Conservation (phyloP, 805 yeast genomes). For the Candida qinlingensis region DNA sequence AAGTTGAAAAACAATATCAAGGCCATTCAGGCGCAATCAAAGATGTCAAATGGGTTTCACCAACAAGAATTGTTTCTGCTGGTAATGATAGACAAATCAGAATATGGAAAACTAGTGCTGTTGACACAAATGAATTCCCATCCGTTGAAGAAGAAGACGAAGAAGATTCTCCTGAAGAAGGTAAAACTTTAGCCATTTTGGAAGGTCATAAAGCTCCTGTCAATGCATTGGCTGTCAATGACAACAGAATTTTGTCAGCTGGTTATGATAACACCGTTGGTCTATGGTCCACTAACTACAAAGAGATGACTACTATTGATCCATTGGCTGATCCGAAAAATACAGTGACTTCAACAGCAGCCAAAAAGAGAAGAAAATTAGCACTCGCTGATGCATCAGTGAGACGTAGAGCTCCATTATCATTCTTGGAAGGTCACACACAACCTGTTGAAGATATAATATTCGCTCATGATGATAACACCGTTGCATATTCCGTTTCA, state of each 20-base stretch:
- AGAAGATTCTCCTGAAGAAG: conserved; percentile 51
- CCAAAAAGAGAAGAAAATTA: conserved; percentile 82
- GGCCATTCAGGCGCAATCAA: conserved; percentile 90
- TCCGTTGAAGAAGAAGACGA: conserved; percentile 32
- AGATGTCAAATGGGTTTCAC: conserved; percentile 73
- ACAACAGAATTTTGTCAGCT: conserved; percentile 72
- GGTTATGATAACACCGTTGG: conserved; percentile 77
- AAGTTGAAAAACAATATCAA: conserved; percentile 68
- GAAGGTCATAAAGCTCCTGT: conserved; percentile 90
- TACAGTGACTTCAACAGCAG: conserved; percentile 60
- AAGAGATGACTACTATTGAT: conserved; percentile 70
- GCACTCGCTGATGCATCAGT: conserved; percentile 72
- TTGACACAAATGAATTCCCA: conserved; percentile 17
- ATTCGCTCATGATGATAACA: conserved; percentile 64
- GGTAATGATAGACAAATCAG: conserved; percentile 88
- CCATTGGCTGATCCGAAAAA: conserved; percentile 41
- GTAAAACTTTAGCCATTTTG: conserved; percentile 75
- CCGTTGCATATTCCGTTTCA: conserved; percentile 90
- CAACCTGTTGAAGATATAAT: conserved; percentile 85
- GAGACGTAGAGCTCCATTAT: conserved; percentile 76
- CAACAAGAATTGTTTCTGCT: conserved; percentile 71
- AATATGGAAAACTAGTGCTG: conserved; percentile 71
- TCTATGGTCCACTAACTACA: conserved; percentile 82
- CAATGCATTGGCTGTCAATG: conserved; percentile 53
- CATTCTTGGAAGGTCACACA: conserved; percentile 72